Evolutionary conservation across 306 rosid species (phyloP), one percentile per base, ranked within the genome.

Genomic region (Corylus avellana): DNA sequence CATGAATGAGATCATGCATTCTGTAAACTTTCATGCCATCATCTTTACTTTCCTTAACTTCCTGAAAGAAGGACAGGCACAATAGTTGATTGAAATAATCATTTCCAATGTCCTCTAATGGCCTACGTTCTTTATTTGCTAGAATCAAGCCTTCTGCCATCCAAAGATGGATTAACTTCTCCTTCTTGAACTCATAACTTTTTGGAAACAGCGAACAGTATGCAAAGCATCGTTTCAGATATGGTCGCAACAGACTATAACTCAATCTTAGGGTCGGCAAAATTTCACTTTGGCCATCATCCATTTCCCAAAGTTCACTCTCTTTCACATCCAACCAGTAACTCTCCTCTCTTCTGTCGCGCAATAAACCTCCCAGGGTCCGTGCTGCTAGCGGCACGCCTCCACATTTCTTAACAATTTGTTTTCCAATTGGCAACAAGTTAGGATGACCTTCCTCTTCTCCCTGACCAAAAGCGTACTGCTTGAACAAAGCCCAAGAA

Each of bases 371-470:
- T 68, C 86, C 86, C 22, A 87, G 18, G 5, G 56, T 78, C 22
- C 74, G 75, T n/a, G 81, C 79, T 13, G 81, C 87, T 46, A 86
- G 54, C 0, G 84, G 87, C 0, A 86, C 80, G 5, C 90, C 86
- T 44, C 68, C 77, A 75, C 87, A 84, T 78, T 78, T 84, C n/a
- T 67, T 57, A 10, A 86, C 67, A 55, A 86, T 84, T 51, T 86
- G 59, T 46, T 70, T 55, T 51, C 81, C 85, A 25, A 81, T 75
- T 35, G 39, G 0, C 37, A 46, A n/a, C 35, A 80, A 1, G 62
- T 61, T 44, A 0, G 37, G 76, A 42, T 61, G 25, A 12, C 17
- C 68, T 56, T 56, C 62, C 32, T 37, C 47, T 4, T 73, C 74
- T 12, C 0, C 18, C 12, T 3, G 72, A 55, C 61, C 14, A 74